Conservation (phyloP, 2,329 filamentous ascomycete species). For the Cordyceps militaris region DNA sequence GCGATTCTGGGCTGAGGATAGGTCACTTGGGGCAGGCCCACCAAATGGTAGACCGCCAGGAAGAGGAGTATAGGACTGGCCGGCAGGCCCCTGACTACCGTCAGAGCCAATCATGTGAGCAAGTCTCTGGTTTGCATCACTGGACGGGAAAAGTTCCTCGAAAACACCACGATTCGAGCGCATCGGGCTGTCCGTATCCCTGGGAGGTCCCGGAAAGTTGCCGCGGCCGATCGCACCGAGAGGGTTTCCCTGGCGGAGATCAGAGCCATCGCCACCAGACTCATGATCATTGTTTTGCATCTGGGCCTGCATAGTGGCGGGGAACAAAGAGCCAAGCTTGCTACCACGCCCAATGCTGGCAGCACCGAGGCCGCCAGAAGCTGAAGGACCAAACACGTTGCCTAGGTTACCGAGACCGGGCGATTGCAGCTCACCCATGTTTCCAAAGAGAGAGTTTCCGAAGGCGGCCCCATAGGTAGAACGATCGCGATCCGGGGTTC, state of each 20-base stretch:
- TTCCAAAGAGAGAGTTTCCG: constrained; percentile 73
- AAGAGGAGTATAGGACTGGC: constrained; percentile 30
- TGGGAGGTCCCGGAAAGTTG: constrained; percentile 45
- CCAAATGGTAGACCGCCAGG: constrained; percentile 29
- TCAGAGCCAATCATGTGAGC: constrained; percentile 22
- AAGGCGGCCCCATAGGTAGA: constrained; percentile 53
- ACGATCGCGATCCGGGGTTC: constrained; percentile 61
- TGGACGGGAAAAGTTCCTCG: constrained; percentile 45
- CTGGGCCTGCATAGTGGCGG: constrained; percentile 81
- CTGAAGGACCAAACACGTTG: constrained; percentile 60
- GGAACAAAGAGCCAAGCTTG: constrained; percentile 83
- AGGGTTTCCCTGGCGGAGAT: constrained; percentile 54
- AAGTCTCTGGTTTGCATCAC: constrained; percentile 20
- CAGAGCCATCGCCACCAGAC: constrained; percentile 49
- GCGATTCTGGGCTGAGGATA: constrained; percentile 62
- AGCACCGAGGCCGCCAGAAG: constrained; percentile 46
- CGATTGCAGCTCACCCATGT: constrained; percentile 71
- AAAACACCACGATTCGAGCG: constrained; percentile 47
- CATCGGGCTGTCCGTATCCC: constrained; percentile 55
- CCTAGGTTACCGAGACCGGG: constrained; percentile 62
- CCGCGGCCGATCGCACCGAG: constrained; percentile 62
- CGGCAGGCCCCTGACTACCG: not conserved
- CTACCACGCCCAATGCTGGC: constrained; percentile 68
- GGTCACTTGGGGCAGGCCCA: constrained; percentile 32
- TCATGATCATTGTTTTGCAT: constrained; percentile 71